These are phyloP conservation scores for Colletotrichum sp. DNA, from an alignment of 2,329 filamentous ascomycete species.

Conservation along the genomic window DNA sequence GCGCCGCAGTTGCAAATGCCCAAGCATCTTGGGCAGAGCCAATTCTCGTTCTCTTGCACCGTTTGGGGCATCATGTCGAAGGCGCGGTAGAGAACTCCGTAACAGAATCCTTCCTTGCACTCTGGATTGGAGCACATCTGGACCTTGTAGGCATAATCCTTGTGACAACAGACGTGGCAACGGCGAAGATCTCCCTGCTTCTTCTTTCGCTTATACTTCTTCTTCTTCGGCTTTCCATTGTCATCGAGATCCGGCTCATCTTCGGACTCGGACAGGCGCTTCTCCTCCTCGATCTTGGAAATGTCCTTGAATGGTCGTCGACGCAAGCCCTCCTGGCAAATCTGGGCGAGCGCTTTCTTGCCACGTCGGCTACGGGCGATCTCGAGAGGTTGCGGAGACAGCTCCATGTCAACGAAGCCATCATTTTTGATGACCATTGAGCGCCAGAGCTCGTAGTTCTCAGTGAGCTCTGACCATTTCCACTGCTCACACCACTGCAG, in stretches of 20 bases:
- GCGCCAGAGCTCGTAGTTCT: slow-evolving; percentile 85
- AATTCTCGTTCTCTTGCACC: slow-evolving; percentile 79
- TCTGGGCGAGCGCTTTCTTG: slow-evolving; percentile 84
- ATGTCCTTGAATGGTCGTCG: slow-evolving; percentile 84
- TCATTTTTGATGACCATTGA: slow-evolving; percentile 77
- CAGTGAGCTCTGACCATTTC: slow-evolving; percentile 77
- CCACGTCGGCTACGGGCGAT: slow-evolving; percentile 69
- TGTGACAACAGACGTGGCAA: slow-evolving; percentile 85
- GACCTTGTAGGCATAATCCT: slow-evolving; percentile 84
- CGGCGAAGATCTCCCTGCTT: slow-evolving; percentile 60
- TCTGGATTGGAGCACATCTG: slow-evolving; percentile 74
- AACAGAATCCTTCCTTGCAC: slow-evolving; percentile 84
- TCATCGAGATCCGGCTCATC: slow-evolving; percentile 64
- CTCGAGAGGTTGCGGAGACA: slow-evolving; percentile 73
- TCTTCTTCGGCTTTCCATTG: slow-evolving; percentile 65
- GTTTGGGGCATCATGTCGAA: slow-evolving; percentile 89
- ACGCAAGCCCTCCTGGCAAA: slow-evolving; percentile 90
- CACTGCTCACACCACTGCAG: slow-evolving; percentile 95
- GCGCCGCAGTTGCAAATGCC: slow-evolving; percentile 86
- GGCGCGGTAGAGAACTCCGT: slow-evolving; percentile 88
- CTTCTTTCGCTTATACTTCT: slow-evolving; percentile 59
- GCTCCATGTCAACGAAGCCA: slow-evolving; percentile 67
- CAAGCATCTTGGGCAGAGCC: slow-evolving; percentile 88
- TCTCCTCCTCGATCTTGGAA: slow-evolving; percentile 61
- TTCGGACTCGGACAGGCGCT: slow-evolving; percentile 53